phyloP scores from a whole-genome alignment of 371 early-diverging fungal species.

The Apophysomyces elegans region DNA sequence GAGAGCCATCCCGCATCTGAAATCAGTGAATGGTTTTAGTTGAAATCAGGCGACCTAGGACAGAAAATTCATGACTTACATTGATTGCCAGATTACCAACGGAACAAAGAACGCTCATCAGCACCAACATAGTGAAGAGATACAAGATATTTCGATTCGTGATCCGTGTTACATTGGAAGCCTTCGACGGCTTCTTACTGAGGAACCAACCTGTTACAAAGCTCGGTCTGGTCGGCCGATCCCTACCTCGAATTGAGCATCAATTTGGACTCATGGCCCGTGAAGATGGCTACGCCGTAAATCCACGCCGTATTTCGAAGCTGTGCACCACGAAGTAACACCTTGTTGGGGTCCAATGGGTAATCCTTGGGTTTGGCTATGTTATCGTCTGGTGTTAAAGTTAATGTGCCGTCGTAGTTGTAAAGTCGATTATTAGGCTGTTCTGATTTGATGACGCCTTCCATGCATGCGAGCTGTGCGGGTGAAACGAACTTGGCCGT shows the following conservation, averaged over 20 bases:
- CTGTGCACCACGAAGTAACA: conserved; percentile 82
- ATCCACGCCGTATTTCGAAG: conserved; percentile 87
- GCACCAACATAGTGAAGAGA: conserved; percentile 83
- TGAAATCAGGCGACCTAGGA: background rate
- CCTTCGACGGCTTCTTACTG: conserved; percentile 54
- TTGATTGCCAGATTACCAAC: conserved; percentile 67
- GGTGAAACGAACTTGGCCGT: conserved; percentile 71
- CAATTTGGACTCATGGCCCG: conserved; percentile 89
- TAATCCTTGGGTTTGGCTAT: conserved; percentile 54
- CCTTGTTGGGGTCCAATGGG: conserved; percentile 77
- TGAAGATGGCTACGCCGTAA: conserved; percentile 82
- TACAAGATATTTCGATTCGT: conserved; percentile 94
- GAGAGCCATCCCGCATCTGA: conserved; percentile 20
- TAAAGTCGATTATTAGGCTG: conserved; percentile 88
- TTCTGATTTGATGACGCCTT: conserved; percentile 71
- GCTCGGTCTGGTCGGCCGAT: background rate
- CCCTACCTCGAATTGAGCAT: conserved; percentile 80
- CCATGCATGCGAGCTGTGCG: conserved; percentile 54
- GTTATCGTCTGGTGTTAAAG: conserved; percentile 47
- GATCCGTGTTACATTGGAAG: conserved; percentile 74
- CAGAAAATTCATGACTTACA: conserved; percentile 21
- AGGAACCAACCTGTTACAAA: background rate
- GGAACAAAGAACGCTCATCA: conserved; percentile 85
- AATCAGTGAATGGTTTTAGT: background rate
- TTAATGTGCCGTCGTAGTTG: conserved; percentile 81